Evolutionary conservation across 176 grass and related monocot genomes (phyloP), one percentile per base, ranked within the genome.

Genomic region (Phragmites australis): DNA sequence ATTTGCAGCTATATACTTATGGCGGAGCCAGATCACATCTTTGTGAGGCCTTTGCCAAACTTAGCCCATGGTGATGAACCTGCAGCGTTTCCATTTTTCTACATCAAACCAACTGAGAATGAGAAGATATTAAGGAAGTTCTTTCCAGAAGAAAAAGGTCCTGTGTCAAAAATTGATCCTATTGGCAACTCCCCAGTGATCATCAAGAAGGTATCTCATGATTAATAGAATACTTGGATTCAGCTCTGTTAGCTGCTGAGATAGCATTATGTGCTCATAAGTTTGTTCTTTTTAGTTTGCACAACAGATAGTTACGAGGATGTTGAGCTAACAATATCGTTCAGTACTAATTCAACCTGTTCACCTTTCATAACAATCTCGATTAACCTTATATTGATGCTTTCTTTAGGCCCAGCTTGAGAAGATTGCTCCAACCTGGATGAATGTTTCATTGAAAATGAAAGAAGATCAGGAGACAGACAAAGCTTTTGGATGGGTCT

Each of bases 401-500:
- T 23, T 82, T 78, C 8, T 84, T 44, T 80, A 94, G 92, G 74
- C 81, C 22, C 87, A 84, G 54, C 86, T 99, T 63, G 79, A 99
- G 84, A 95, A 95, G 74, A 99, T 99, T 85, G 93, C 96, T 88
- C 96, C 96, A 78, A 99, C 93, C 78, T 99, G 96, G 96, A 93
- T 99, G 93, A 95, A 99, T 81, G 13, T 99, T 73, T 99, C 96
- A 3, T 48, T 99, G 59, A 80, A 83, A 81, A 99, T 99, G 96
- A 99, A 99, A 93, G 88, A 95, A 14, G 93, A 95, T 85, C 55
- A 23, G 73, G 93, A 93, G 81, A 91, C 96, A 42, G 92, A 99
- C 78, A 91, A 93, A 83, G 88, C 93, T 66, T 99, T 99, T 73
- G 93, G 96, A 81, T 99, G 96, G 96, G 96, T 99, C n/a, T 84